Conservation (phyloP, 139 green algal species). For the Edaphochlamys debaryana region DNA sequence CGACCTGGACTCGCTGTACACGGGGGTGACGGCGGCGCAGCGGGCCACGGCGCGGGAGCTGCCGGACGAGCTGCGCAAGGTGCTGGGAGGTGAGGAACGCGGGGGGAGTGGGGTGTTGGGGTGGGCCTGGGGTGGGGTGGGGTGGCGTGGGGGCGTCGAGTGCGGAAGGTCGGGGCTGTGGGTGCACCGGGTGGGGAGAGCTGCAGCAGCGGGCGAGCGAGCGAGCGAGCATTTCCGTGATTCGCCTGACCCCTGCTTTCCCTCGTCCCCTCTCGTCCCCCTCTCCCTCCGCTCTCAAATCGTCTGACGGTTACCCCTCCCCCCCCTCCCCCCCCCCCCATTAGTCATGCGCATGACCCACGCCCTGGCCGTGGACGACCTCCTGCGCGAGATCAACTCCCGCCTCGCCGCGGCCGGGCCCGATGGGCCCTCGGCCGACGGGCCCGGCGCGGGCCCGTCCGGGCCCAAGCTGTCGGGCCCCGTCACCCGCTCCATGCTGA, state of each 20-base stretch:
- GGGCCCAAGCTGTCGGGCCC: background rate
- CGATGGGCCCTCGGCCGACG: background rate
- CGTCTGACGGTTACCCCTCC: too few relatives aligned
- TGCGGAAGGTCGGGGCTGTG: background rate
- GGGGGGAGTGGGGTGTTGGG: too few relatives aligned
- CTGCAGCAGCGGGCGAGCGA: background rate
- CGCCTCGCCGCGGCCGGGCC: background rate
- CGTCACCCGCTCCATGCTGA: constrained; percentile 33
- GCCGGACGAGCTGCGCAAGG: constrained; percentile 16
- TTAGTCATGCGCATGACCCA: background rate
- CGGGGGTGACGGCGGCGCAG: constrained; percentile 30
- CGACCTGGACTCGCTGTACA: constrained; percentile 26
- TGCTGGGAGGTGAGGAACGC: background rate
- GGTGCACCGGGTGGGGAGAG: background rate
- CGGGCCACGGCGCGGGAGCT: constrained; percentile 1
- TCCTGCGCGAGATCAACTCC: constrained; percentile 30
- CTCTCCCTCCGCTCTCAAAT: background rate
- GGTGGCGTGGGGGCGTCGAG: background rate
- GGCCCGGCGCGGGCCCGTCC: too few relatives aligned
- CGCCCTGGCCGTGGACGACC: constrained; percentile 26
- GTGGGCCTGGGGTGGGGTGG: background rate
- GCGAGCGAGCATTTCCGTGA: too few relatives aligned
- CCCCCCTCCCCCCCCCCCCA: too few relatives aligned
- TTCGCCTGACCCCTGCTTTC: too few relatives aligned
- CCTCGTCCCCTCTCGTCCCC: background rate